Evolutionary conservation across 2,329 filamentous ascomycete species (phyloP), one percentile per base, ranked within the genome.

Genomic region (Cercospora sp.): DNA sequence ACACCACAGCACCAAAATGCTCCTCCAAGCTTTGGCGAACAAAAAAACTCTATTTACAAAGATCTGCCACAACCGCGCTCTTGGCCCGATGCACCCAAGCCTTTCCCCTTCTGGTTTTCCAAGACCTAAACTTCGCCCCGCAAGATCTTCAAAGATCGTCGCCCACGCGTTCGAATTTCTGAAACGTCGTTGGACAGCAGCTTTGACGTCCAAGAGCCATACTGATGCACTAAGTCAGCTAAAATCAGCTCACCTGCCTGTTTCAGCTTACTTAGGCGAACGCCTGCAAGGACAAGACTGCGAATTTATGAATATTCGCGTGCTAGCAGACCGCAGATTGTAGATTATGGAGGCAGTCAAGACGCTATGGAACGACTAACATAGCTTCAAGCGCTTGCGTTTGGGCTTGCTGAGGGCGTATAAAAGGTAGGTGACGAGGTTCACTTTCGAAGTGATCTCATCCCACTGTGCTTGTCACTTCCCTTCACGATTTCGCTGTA

Each of bases 71-170:
- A 59, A 20, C 55, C 28, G 28, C 55, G n/a, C 31, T 59, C 55
- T 59, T 36, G 55, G 55, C 55, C 55, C 55, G 28, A 59, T 59
- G 55, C 55, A 59, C 55, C 55, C 55, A 59, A 59, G 55, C 3
- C 30, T 30, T 20, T 23, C 30, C 20, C 31, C 5, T 33, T 33
- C 31, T 33, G 2, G 12, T 18, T 23, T 23, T 36, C 31, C 55
- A 12, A 13, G 55, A 59, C 55, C 55, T 59, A 59, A 59, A 28
- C 30, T 23, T n/a, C 16, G 55, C 28, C 18, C 28, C 31, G 28
- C 55, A 36, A 59, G 55, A 59, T 59, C 55, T 31, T 59, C 55
- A 36, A 16, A 59, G 28, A 59, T 59, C 55, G 31, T 59, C 55
- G 30, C 31, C 55, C 55, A 59, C 55, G 55, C 55, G 18, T 36